A percentile compares a stretch with the other conserved stretches of the same genome.
Conservation (phyloP, 2,329 filamentous ascomycete genomes). For the Dryadomyces quercivorus region DNA sequence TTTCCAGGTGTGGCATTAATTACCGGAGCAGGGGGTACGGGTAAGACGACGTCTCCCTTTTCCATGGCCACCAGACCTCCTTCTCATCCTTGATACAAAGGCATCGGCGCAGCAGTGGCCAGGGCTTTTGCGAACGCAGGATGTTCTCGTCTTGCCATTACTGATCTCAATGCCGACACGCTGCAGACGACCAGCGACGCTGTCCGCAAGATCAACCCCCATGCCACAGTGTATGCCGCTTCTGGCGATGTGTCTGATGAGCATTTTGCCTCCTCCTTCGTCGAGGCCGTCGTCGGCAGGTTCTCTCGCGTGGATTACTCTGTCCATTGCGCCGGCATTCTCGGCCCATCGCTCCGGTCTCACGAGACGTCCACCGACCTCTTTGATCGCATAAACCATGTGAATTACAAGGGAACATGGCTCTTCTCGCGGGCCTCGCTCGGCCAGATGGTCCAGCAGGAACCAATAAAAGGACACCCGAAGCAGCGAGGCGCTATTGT, state of each 20-base stretch:
- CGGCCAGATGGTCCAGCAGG: constrained; percentile 31
- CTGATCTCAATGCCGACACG: constrained; percentile 32
- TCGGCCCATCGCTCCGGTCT: constrained; percentile 29
- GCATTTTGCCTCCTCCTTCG: background rate
- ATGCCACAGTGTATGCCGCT: background rate
- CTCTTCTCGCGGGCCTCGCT: constrained; percentile 31
- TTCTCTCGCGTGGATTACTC: constrained; percentile 42
- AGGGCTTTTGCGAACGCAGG: constrained; percentile 36
- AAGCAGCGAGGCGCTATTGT: constrained; percentile 34
- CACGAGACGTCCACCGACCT: constrained; percentile 31
- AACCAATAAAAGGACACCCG: constrained; percentile 26
- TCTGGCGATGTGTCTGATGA: constrained; percentile 1
- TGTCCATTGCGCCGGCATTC: constrained; percentile 39
- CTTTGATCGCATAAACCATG: constrained; percentile 40
- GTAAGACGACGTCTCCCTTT: background rate
- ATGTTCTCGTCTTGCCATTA: constrained; percentile 39
- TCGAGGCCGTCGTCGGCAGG: constrained; percentile 7
- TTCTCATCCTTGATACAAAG: constrained; percentile 23
- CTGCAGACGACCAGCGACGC: constrained; percentile 18
- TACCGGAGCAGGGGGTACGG: background rate
- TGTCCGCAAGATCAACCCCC: background rate
- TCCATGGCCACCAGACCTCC: background rate
- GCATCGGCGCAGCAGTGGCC: constrained; percentile 42
- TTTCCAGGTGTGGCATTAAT: background rate
- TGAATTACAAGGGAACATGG: constrained; percentile 43